phyloP scores from a whole-genome alignment of 495 filamentous ascomycete species.

The Staphylotrichum tortipilum region DNA sequence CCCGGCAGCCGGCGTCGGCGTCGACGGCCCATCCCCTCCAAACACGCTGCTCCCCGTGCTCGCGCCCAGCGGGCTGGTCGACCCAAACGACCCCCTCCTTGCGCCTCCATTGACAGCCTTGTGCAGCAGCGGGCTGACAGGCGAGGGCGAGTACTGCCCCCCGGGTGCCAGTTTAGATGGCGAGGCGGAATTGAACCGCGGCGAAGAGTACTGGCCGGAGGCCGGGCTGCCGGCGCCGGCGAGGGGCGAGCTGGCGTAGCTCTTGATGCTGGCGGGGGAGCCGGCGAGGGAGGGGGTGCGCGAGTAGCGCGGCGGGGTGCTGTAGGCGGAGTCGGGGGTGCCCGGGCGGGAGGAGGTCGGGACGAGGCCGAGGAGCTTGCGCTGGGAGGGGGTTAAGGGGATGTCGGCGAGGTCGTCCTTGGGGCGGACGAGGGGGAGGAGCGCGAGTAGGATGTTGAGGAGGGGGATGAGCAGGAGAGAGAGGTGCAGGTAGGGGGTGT shows the following conservation, averaged over 20 bases:
- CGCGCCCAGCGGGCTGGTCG: constrained; percentile 40
- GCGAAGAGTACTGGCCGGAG: constrained; percentile 16
- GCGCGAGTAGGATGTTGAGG: constrained; percentile 44
- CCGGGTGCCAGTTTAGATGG: constrained; percentile 11
- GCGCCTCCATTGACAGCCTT: constrained; percentile 50
- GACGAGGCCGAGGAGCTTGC: constrained; percentile 71
- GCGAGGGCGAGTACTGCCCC: constrained; percentile 24
- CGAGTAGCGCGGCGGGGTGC: constrained; percentile 82
- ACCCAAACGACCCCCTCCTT: constrained; percentile 51
- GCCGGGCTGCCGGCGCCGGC: constrained; percentile 33
- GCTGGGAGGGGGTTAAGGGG: constrained; percentile 81
- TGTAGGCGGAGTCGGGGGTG: constrained; percentile 57
- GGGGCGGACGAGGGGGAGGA: constrained; percentile 57
- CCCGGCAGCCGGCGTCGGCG: constrained; percentile 56
- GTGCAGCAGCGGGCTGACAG: constrained; percentile 57
- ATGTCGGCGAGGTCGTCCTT: constrained; percentile 81
- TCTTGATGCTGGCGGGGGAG: constrained; percentile 41
- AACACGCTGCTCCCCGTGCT: constrained; percentile 43
- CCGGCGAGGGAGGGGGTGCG: constrained; percentile 55
- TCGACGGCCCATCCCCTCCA: constrained; percentile 27
- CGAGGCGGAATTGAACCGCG: constrained; percentile 5
- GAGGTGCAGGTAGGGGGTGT: too few species aligned
- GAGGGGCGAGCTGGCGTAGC: constrained; percentile 47
- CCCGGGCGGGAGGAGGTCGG: constrained; percentile 49
- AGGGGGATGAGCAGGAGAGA: constrained; percentile 56